These are phyloP conservation scores for Aurifilum marmelostoma DNA, from an alignment of 2,329 filamentous ascomycete species.

Conservation along the genomic window DNA sequence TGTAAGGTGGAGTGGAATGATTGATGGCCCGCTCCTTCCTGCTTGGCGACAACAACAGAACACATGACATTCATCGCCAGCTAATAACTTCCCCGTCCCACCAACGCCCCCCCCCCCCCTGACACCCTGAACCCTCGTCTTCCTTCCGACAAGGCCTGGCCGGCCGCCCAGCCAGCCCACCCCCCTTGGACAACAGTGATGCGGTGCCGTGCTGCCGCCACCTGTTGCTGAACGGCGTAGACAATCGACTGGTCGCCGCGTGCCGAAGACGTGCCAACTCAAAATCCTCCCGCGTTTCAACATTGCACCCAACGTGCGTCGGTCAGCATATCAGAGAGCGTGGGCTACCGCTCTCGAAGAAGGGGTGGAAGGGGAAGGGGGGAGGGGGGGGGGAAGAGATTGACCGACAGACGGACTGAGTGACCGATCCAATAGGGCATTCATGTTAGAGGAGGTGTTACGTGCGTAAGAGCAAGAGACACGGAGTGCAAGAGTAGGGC, in stretches of 20 bases:
- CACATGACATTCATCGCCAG: constrained; percentile 16
- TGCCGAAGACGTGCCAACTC: not conserved
- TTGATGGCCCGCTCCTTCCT: not conserved
- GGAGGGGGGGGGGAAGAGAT: not conserved
- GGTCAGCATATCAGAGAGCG: not conserved
- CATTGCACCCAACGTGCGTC: not conserved
- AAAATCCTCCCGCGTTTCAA: constrained; percentile 23
- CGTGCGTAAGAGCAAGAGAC: not conserved
- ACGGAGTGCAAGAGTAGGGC: no score
- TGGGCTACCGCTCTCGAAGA: not conserved
- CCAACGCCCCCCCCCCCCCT: not conserved
- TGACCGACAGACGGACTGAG: not conserved
- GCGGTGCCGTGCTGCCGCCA: constrained; percentile 9
- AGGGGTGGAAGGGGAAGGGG: no score
- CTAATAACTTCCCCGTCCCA: not conserved
- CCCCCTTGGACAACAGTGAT: not conserved
- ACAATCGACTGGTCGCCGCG: not conserved
- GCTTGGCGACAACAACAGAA: not conserved
- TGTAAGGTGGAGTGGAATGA: not conserved
- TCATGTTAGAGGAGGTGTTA: not conserved
- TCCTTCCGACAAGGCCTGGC: not conserved
- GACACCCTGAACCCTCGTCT: not conserved
- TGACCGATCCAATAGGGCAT: not conserved
- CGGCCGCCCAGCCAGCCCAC: no score
- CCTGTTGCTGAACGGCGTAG: not conserved